Base-by-base conservation (phyloP, 2,329 filamentous ascomycete genomes). In the Neopestalotiopsis sp. region DNA sequence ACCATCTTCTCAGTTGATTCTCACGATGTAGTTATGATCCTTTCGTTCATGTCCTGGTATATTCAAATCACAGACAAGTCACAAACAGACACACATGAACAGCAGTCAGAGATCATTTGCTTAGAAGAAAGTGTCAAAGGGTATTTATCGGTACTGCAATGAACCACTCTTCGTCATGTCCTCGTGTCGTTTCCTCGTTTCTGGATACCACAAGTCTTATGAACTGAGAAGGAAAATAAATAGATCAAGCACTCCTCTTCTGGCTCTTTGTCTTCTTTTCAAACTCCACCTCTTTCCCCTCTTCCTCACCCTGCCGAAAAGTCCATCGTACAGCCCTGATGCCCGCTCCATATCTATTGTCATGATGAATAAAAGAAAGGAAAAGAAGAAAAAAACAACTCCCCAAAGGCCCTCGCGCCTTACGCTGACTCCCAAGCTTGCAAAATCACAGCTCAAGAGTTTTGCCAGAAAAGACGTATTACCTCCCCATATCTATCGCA, bases 121-220 rank as follows among this genome's bases (percentile, higher is more conserved):
- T 59, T 59, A 12, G 56, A 62, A 20, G n/a, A 62, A 66, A 66
- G 49, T 66, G 28, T 66, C 63, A 66, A 66, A 66, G 63, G 63
- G 63, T 66, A 66, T 66, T 63, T 49, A 40, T 62, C 52, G 42
- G 38, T 49, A 20, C 20, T 56, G 34, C 34, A 49, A 58, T 20
- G 45, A 66, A 38, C 14, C n/a, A 56, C 40, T 57, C 28, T 40
- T 24, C 49, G 49, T 32, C 28, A 34, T 66, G 45, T 32, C 45
- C 45, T 52, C 45, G 45, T 52, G 45, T 52, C 45, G 17, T 20
- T 17, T 52, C 45, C 45, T 24, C 45, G 45, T 52, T 52, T 24
- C 45, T 52, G 45, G 45, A 52, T 52, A 52, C 45, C 45, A 52
- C 45, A 52, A 24, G 45, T 52, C 45, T 52, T n/a, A 52, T 24